Conservation (phyloP, 2,329 filamentous ascomycete species). For the Neonectria ditissima region DNA sequence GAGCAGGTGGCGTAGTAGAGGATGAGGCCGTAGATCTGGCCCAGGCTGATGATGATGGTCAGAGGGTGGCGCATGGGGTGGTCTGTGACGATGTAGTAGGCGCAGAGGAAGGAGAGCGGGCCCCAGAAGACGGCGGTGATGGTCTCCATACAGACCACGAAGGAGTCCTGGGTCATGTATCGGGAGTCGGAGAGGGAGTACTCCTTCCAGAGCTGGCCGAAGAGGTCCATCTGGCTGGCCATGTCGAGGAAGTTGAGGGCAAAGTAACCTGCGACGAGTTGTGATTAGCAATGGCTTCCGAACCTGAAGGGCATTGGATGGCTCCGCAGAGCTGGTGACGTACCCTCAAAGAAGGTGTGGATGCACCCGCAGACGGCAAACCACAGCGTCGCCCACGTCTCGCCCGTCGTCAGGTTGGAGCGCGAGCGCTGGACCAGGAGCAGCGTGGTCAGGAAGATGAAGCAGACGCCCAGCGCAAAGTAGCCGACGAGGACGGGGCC, state of each 20-base stretch:
- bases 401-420: slow-evolving; percentile 63
- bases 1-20: slow-evolving; percentile 64
- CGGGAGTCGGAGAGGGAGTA: slow-evolving; percentile 68
- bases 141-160: slow-evolving; percentile 68
- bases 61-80: slow-evolving; percentile 62
- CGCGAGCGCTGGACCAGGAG: slow-evolving; percentile 63
- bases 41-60: slow-evolving; percentile 59
- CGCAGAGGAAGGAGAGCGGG: slow-evolving; percentile 62
- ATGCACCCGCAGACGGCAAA: slow-evolving; percentile 76
- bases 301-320: not conserved
- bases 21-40: slow-evolving; percentile 64
- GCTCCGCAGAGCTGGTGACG: not conserved
- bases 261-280: slow-evolving; percentile 58
- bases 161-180: slow-evolving; percentile 64
- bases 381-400: slow-evolving; percentile 76
- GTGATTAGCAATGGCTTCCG: not conserved
- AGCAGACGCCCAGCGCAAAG: slow-evolving; percentile 68
- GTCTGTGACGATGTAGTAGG: slow-evolving; percentile 56
- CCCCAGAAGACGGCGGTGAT: slow-evolving; percentile 66
- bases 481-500: slow-evolving; percentile 68
- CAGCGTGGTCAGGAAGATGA: slow-evolving; percentile 69
- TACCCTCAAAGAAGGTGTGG: slow-evolving; percentile 58
- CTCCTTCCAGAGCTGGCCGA: slow-evolving; percentile 69
- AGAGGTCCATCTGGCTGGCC: slow-evolving; percentile 54
- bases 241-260: slow-evolving; percentile 57